Evolutionary conservation across 305 asterid genomes (phyloP), one percentile per base, ranked within the genome.

Genomic region (Caryopteris hybrid): DNA sequence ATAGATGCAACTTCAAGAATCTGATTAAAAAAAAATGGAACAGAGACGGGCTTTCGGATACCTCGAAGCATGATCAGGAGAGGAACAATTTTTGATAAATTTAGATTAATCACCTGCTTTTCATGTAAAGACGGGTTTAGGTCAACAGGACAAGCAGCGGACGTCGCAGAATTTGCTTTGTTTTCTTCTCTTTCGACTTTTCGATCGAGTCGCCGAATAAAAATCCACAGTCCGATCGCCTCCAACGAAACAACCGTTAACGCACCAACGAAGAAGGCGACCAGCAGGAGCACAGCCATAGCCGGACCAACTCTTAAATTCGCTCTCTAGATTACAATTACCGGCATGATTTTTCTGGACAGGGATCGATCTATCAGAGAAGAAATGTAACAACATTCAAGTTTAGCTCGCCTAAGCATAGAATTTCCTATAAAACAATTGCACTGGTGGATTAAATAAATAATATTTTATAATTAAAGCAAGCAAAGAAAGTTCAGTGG

Each of bases 261-360:
- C 29, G 80, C 97, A 73, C 97, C 99, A 12, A 82, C 20, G 57
- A 87, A 53, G 83, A 88, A 90, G 29, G 80, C 68, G n/a, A 55
- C 52, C 51, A 85, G 21, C 73, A 82, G 51, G 54, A 85, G 71
- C 73, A 87, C 54, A 73, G 80, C 79, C 82, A 79, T 66, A 54
- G 58, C 52, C 80, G 74, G 64, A 66, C 12, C 69, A 66, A 56
- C 54, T 47, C n/a, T 16, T 13, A 16, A 60, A 23, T 55, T 54
- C 39, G 16, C 60, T 42, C 66, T 41, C 46, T 33, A 55, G 34
- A 47, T 68, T 63, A 59, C 39, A 75, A 69, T 47, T 48, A 57
- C 18, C 64, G 51, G 16, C 69, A 70, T 56, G 29, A 23, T 16
- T 34, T 16, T 54, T 34, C 33, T 8, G 10, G n/a, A n/a, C 14